Conservation (phyloP, 345 rosid species). For the Alliaria petiolata region DNA sequence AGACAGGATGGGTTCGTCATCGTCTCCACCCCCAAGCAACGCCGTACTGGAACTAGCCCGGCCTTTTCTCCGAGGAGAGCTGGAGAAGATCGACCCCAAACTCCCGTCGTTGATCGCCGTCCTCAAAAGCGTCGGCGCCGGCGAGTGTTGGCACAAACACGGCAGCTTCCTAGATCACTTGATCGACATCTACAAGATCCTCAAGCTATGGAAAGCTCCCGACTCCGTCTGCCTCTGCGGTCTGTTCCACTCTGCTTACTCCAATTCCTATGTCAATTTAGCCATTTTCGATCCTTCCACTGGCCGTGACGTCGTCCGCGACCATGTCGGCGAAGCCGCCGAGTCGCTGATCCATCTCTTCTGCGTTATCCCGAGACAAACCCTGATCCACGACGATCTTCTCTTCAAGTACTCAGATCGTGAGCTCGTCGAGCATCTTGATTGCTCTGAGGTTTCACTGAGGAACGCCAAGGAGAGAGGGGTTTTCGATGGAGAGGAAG, state of each 20-base stretch:
- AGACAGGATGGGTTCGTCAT: constrained; percentile 31
- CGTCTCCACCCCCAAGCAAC: constrained; percentile 5
- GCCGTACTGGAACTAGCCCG: constrained; percentile 55
- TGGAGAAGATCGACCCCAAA: constrained; percentile 53
- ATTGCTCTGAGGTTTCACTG: constrained; percentile 48
- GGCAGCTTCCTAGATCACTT: constrained; percentile 90
- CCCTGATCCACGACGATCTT: constrained; percentile 79
- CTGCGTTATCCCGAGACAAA: constrained; percentile 79
- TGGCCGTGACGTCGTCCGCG: constrained; percentile 76
- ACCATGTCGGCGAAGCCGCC: constrained; percentile 76
- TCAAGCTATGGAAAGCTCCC: constrained; percentile 76
- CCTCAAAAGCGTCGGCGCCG: constrained; percentile 85
- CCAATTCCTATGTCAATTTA: constrained; percentile 86
- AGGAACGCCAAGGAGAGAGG: constrained; percentile 62
- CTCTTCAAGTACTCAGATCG: constrained; percentile 64
- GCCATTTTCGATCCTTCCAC: constrained; percentile 87
- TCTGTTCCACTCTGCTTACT: constrained; percentile 92
- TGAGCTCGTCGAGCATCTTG: constrained; percentile 69
- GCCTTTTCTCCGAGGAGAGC: constrained; percentile 93
- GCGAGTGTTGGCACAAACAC: constrained; percentile 99
- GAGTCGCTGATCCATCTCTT: constrained; percentile 84
- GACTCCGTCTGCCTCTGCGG: constrained; percentile 87
- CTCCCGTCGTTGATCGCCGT: constrained; percentile 64
- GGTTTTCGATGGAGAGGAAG: constrained; percentile 49
- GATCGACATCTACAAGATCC: constrained; percentile 74